Evolutionary conservation across 768 basidiomycete genomes (phyloP), one percentile per base, ranked within the genome.

Genomic region (Pulveroboletus ravenelii): DNA sequence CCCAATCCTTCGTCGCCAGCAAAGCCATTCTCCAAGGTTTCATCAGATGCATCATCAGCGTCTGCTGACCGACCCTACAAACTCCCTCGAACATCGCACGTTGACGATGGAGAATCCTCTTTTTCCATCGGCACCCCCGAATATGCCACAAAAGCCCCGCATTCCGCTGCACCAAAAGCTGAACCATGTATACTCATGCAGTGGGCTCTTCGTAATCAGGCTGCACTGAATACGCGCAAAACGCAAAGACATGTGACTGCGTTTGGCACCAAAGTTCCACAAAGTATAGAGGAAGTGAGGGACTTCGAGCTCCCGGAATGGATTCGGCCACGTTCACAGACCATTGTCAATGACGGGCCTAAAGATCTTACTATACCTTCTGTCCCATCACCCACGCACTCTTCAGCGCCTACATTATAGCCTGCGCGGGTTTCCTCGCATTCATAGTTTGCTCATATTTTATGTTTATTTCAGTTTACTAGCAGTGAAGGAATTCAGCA

Each of bases 291-390:
- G 52, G 73, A 77, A 47, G 52, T 69, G 29, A 71, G 66, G 53
- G 82, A 85, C 38, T 87, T 78, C 57, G 73, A 77, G 56, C 65
- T 83, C 34, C 85, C 86, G 0, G 53, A 65, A 17, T 85, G 81
- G 82, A 59, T 83, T 51, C 60, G 56, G 36, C 55, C 52, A 12
- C 54, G 34, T 51, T 62, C 62, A 48, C 65, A 62, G 30, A 53
- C 47, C 5, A 32, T 31, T 15, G 36, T 46, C 25, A 29, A 36
- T 37, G 55, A 62, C 9, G 46, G 3, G 37, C 13, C 23, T 15
- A 47, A 52, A 31, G 58, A 53, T 36, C 34, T 30, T 18, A 30
- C 13, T 37, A 35, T 42, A 42, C 50, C 36, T 41, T 43, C 41
- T 38, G 6, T 34, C 25, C 46, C 36, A 44, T 44, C 45, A 40